Percentiles rank a stretch among this genome's conserved stretches.
phyloP scores from a whole-genome alignment of 2,329 filamentous ascomycete genomes.

The Lomentospora prolificans region DNA sequence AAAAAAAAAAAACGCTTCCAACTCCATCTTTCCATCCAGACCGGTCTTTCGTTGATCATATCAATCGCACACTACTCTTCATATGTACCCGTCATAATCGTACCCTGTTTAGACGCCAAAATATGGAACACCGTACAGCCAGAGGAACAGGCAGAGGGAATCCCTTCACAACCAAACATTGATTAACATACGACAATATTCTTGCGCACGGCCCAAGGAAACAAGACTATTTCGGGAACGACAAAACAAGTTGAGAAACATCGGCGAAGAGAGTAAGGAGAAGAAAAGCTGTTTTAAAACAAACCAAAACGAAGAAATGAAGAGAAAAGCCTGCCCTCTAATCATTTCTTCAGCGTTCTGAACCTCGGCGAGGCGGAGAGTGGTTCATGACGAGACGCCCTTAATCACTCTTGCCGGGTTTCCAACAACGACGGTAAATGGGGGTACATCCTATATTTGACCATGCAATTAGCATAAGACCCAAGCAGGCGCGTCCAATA shows the following conservation, averaged over 20 bases:
- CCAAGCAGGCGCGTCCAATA: too few relatives aligned
- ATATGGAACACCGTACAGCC: not conserved
- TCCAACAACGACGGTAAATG: slow-evolving; percentile 59
- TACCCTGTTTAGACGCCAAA: slow-evolving; percentile 1
- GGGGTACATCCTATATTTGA: slow-evolving; percentile 49
- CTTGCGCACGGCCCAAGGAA: too few relatives aligned
- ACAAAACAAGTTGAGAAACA: not conserved
- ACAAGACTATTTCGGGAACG: not conserved
- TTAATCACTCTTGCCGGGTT: slow-evolving; percentile 55
- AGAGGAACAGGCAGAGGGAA: not conserved
- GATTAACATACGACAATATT: too few relatives aligned
- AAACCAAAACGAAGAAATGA: not conserved
- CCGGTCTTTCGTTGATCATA: slow-evolving; percentile 1
- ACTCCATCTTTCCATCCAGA: not conserved
- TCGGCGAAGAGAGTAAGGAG: not conserved
- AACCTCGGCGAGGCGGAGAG: not conserved
- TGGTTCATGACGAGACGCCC: slow-evolving; percentile 16
- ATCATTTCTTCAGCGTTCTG: not conserved
- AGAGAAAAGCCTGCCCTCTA: not conserved
- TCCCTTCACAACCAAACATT: not conserved
- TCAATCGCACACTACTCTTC: not conserved
- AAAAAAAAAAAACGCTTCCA: not conserved
- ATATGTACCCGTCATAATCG: not conserved
- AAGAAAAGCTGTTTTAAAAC: not conserved
- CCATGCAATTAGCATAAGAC: too few relatives aligned